phyloP scores from a whole-genome alignment of 495 filamentous ascomycete species.

The Xylaria intraflava region DNA sequence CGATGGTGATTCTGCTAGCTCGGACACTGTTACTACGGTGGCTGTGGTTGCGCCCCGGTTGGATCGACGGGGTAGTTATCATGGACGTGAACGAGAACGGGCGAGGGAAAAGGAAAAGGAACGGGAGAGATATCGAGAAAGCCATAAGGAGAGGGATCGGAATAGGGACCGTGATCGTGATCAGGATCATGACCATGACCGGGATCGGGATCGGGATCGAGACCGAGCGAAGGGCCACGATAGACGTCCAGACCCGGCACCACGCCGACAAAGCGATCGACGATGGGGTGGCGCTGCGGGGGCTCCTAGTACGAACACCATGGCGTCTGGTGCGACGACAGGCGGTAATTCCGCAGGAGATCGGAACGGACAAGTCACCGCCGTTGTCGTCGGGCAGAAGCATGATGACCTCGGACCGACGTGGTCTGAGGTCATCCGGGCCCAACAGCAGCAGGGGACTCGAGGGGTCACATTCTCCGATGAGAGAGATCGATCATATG shows the following conservation, averaged over 20 bases:
- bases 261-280: constrained; percentile 3
- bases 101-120: constrained; percentile 1
- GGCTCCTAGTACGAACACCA: constrained; percentile 2
- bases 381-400: neutral
- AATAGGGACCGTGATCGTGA: neutral
- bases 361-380: neutral
- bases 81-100: neutral
- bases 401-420: constrained; percentile 20
- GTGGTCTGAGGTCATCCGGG: constrained; percentile 20
- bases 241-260: neutral
- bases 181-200: neutral
- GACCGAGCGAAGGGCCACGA: constrained; percentile 4
- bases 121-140: constrained; percentile 3
- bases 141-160: constrained; percentile 5
- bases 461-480: constrained; percentile 4
- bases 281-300: neutral
- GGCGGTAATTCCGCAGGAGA: neutral
- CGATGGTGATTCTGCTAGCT: constrained; percentile 2
- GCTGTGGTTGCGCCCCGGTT: neutral
- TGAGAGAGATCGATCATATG: neutral
- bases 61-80: constrained; percentile 6
- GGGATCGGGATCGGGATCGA: neutral
- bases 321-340: neutral
- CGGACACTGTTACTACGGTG: constrained; percentile 5
- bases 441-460: neutral